phyloP scores from a whole-genome alignment of 345 rosid genomes.

The Populus euphratica region DNA sequence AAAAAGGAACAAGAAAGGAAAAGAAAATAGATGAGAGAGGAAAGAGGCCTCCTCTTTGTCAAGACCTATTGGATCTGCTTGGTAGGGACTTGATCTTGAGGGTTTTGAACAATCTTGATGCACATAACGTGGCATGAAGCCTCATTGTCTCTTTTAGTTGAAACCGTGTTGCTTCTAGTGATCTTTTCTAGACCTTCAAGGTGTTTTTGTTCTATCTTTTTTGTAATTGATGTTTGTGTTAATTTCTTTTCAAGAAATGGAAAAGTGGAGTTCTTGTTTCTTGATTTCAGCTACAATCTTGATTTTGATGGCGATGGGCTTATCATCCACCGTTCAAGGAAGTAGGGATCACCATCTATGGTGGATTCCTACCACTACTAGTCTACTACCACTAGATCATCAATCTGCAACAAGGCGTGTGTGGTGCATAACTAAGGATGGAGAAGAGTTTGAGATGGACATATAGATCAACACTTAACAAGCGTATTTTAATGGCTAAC shows the following conservation, averaged over 20 bases:
- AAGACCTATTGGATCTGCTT: constrained; percentile 50
- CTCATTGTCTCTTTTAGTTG: constrained; percentile 50
- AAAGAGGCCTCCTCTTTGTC: not conserved
- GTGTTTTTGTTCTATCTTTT: no score
- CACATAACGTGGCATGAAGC: constrained; percentile 61
- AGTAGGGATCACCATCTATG: constrained; percentile 44
- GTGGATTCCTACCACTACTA: constrained; percentile 36
- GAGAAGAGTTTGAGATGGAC: constrained; percentile 69
- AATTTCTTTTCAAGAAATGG: constrained; percentile 18
- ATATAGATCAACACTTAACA: constrained; percentile 36
- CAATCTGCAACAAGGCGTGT: constrained; percentile 45
- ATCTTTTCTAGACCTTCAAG: constrained; percentile 36
- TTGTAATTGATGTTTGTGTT: not conserved
- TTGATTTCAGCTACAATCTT: constrained; percentile 33
- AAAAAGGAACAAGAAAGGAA: constrained; percentile 7
- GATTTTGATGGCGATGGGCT: constrained; percentile 18
- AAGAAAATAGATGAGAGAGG: not conserved
- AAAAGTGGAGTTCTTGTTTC: constrained; percentile 11
- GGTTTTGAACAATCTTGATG: constrained; percentile 50
- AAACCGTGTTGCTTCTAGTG: constrained; percentile 50
- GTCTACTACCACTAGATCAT: constrained; percentile 19
- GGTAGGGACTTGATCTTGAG: constrained; percentile 52
- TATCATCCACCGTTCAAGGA: constrained; percentile 31
- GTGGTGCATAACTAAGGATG: constrained; percentile 47
- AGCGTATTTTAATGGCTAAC: no score